Evolutionary conservation across 495 filamentous ascomycete species (phyloP).

Genomic region (Cryomyces antarcticus): DNA sequence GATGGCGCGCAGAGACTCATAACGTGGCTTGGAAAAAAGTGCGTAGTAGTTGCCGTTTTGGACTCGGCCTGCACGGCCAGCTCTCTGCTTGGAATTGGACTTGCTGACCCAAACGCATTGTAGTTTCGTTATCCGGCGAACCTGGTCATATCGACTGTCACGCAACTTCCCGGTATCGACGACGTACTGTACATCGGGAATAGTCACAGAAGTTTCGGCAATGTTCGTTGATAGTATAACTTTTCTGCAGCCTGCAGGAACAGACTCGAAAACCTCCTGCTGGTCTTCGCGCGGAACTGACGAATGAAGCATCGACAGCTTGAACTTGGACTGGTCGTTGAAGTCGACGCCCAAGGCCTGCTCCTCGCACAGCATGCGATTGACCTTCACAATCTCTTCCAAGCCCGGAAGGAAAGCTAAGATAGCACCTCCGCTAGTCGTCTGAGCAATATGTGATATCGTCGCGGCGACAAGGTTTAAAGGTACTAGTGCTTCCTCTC

Average conservation of each 20-base stretch:
- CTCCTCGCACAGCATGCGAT: constrained; percentile 12
- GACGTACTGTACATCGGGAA: constrained; percentile 37
- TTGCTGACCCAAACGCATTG: constrained; percentile 32
- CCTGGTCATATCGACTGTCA: constrained; percentile 29
- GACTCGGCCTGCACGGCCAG: constrained; percentile 37
- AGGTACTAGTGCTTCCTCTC: constrained; percentile 29
- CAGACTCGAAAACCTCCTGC: constrained; percentile 23
- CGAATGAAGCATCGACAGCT: constrained; percentile 32
- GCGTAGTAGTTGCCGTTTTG: constrained; percentile 38
- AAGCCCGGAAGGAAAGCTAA: constrained; percentile 38
- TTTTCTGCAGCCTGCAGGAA: constrained; percentile 29
- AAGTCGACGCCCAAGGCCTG: constrained; percentile 24
- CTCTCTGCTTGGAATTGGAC: constrained; percentile 33
- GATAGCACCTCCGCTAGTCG: constrained; percentile 30
- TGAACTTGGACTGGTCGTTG: constrained; percentile 21
- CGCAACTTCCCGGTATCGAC: constrained; percentile 35
- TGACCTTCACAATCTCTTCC: constrained; percentile 25
- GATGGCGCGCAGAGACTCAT: constrained; percentile 25
- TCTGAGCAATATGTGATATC: constrained; percentile 29
- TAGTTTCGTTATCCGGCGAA: constrained; percentile 24
- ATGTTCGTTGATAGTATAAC: constrained; percentile 40
- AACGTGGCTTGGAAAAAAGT: constrained; percentile 28
- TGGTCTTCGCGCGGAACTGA: constrained; percentile 23
- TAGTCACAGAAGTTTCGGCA: constrained; percentile 39
- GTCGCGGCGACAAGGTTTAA: constrained; percentile 25